Evolutionary conservation across 352 stramenopile genomes (phyloP).

Genomic region (Lagenidium giganteum): DNA sequence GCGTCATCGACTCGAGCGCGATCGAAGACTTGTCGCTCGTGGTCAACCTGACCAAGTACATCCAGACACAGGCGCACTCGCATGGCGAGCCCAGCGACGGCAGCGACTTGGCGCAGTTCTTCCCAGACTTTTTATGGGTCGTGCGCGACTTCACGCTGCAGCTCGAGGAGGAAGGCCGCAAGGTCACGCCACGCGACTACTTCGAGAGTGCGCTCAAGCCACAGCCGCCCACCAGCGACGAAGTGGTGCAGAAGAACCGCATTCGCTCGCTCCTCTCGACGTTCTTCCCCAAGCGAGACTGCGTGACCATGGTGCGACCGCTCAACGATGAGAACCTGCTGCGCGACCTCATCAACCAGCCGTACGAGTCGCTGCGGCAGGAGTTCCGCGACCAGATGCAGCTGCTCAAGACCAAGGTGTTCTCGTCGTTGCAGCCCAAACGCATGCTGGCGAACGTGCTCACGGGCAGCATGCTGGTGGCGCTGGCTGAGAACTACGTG

Average conservation of each 20-base stretch:
- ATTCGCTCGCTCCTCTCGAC: constrained; percentile 49
- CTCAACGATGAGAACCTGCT: constrained; percentile 61
- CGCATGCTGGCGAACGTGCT: constrained; percentile 54
- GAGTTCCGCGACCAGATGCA: constrained; percentile 68
- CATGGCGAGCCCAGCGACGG: constrained; percentile 7
- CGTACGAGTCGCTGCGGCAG: constrained; percentile 44
- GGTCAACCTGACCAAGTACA: constrained; percentile 72
- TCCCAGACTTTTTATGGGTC: constrained; percentile 72
- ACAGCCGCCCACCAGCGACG: constrained; percentile 33
- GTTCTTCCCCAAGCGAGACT: constrained; percentile 76
- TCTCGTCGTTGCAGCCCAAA: constrained; percentile 50
- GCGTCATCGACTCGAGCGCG: constrained; percentile 68
- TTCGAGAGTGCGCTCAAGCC: constrained; percentile 71
- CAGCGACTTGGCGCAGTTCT: constrained; percentile 50
- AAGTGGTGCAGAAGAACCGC: constrained; percentile 52
- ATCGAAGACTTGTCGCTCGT: constrained; percentile 78
- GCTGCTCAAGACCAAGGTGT: constrained; percentile 49
- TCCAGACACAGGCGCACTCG: constrained; percentile 35
- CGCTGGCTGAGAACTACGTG: constrained; percentile 60
- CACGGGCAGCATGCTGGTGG: constrained; percentile 63
- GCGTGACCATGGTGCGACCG: constrained; percentile 72
- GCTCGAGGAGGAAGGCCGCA: constrained; percentile 47
- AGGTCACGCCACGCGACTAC: constrained; percentile 62
- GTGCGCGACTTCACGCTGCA: constrained; percentile 75
- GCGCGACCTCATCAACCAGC: constrained; percentile 41